Base-by-base conservation (phyloP, 805 yeast genomes). In the Lipomyces lipofer region DNA sequence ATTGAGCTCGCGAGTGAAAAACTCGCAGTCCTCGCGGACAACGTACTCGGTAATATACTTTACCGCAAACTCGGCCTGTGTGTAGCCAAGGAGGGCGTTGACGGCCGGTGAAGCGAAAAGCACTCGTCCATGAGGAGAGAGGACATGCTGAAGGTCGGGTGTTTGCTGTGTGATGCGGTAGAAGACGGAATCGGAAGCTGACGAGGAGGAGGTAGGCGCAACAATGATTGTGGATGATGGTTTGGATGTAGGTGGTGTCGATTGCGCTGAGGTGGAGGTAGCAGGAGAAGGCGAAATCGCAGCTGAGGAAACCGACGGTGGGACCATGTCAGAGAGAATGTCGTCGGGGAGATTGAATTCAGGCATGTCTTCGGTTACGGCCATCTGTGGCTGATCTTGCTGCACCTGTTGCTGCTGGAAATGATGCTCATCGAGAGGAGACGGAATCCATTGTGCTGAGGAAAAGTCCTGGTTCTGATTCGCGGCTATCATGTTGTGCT, bases 61-160 rank as follows among this genome's bases (percentile, higher is more conserved):
- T 49, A 58, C 62, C 21, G 48, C 29, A 19, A 58, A 44, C 42
- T 56, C 57, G 4, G 47, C 32, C 19, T 43, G 54, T n/a, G 58
- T 13, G 36, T 49, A 56, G 24, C 62, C 62, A 19, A 58, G 55
- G 28, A 56, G 38, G 21, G 39, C 42, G 15, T 43, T 25, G 49
- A 52, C 56, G 2, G 62, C 33, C 30, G 59, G 62, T 4, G 62
- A 44, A n/a, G 52, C 57, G 43, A 50, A 58, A 17, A 56, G 35
- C 13, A 54, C 44, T 17, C 22, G n/a, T 30, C 51, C 51, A 24
- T 22, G 43, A 13, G 58, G 59, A 27, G 51, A 43, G 36, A 54
- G 47, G 22, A 54, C 51, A 32, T 45, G 49, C 38, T 33, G 53
- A 27, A 53, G n/a, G 33, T 56, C 57, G 10, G 45, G 45, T 39